These are phyloP conservation scores for Eremothecium cymbalariae DNA, from an alignment of 1,139 yeast species.

Conservation along the genomic window DNA sequence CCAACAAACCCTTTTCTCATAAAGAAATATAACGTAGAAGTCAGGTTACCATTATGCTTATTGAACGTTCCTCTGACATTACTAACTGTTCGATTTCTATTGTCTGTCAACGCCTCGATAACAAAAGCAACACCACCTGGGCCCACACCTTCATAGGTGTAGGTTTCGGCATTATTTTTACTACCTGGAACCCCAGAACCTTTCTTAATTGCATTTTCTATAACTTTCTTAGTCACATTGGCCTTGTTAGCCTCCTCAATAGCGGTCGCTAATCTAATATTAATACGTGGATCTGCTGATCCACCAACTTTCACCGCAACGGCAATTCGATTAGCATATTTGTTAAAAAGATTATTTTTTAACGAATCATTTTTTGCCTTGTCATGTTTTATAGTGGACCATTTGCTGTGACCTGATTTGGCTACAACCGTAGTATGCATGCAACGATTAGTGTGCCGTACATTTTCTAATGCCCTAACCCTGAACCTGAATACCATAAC, in stretches of 20 bases:
- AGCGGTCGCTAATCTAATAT: constrained; percentile 65
- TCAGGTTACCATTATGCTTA: constrained; percentile 59
- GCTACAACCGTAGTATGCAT: not conserved
- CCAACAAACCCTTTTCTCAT: constrained; percentile 66
- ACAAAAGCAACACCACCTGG: constrained; percentile 87
- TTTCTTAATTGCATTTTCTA: constrained; percentile 79
- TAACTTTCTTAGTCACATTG: constrained; percentile 75
- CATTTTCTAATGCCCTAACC: no score
- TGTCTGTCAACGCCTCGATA: constrained; percentile 81
- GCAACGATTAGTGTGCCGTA: no score
- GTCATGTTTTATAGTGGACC: constrained; percentile 93
- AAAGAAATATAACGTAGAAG: constrained; percentile 74
- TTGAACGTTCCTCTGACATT: constrained; percentile 68
- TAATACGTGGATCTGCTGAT: constrained; percentile 50
- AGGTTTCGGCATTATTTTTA: constrained; percentile 40
- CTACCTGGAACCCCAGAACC: constrained; percentile 55
- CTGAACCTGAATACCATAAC: not conserved
- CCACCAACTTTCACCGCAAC: constrained; percentile 59
- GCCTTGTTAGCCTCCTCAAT: constrained; percentile 70
- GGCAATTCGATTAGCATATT: constrained; percentile 64
- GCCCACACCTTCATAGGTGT: constrained; percentile 81
- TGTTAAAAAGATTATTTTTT: constrained; percentile 60
- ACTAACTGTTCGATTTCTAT: constrained; percentile 73
- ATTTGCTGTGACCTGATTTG: constrained; percentile 64
- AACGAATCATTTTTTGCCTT: constrained; percentile 88